A percentile compares a stretch with the other conserved stretches of the same genome.
Conservation (phyloP, 2,329 filamentous ascomycete species). For the Ceratocystis colombiana region DNA sequence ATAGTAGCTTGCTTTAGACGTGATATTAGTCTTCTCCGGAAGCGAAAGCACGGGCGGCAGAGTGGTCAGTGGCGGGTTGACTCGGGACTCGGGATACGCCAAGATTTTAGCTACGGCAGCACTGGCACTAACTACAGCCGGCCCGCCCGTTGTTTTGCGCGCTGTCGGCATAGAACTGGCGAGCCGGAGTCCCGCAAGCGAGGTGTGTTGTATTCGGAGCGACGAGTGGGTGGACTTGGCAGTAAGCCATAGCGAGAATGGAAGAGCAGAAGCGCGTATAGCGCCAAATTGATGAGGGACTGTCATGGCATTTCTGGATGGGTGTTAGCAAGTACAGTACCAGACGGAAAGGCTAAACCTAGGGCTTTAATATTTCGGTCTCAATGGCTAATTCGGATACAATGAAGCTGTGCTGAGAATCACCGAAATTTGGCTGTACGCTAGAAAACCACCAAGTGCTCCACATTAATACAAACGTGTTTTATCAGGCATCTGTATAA, state of each 20-base stretch:
- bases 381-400: no score
- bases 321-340: no score
- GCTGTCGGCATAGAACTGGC: conserved; percentile 1
- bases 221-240: not conserved
- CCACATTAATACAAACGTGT: not conserved
- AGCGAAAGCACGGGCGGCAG: conserved; percentile 59
- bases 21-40: conserved; percentile 41
- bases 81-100: conserved; percentile 19
- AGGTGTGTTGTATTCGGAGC: not conserved
- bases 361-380: no score
- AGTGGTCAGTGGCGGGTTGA: conserved; percentile 66
- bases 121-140: not conserved
- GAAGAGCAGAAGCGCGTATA: not conserved
- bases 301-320: conserved; percentile 8
- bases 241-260: not conserved
- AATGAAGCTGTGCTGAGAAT: not conserved
- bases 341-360: not conserved
- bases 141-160: not conserved
- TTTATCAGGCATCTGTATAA: not conserved
- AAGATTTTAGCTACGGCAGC: not conserved
- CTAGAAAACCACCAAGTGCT: not conserved
- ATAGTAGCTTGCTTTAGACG: conserved; percentile 42
- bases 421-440: not conserved
- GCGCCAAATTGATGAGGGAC: not conserved
- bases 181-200: not conserved